Conservation (phyloP, 2,329 filamentous ascomycete species). For the Chrysosporium keratinophilum region DNA sequence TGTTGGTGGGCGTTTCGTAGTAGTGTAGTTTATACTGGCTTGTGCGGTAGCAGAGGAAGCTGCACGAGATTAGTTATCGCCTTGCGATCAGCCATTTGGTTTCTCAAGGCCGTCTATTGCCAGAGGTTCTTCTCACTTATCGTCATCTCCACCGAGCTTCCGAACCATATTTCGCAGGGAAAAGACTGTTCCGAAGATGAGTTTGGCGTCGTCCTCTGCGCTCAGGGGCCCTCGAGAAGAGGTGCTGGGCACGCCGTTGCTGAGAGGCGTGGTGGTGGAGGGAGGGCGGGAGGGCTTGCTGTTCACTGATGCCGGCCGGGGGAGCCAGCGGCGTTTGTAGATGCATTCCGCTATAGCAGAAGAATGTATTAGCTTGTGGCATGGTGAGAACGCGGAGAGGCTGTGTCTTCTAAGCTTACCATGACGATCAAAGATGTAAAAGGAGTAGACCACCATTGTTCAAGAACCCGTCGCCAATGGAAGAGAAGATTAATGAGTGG, state of each 20-base stretch:
- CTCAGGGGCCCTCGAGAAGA: conserved; percentile 25
- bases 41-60: conserved; percentile 88
- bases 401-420: conserved; percentile 45
- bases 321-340: conserved; percentile 79
- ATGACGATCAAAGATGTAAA: conserved; percentile 98
- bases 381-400: conserved; percentile 12
- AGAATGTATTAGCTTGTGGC: not conserved
- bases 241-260: conserved; percentile 34
- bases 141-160: conserved; percentile 86
- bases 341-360: conserved; percentile 73
- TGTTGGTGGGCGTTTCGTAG: conserved; percentile 92
- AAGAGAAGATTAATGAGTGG: not conserved
- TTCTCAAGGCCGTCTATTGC: not conserved
- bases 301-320: conserved; percentile 40
- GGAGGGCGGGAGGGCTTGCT: conserved; percentile 30
- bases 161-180: conserved; percentile 92
- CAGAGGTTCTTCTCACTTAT: conserved; percentile 43
- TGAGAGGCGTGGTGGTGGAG: conserved; percentile 32
- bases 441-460: conserved; percentile 83
- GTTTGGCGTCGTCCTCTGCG: conserved; percentile 77
- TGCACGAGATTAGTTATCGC: conserved; percentile 30
- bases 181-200: conserved; percentile 95
- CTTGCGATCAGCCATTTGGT: conserved; percentile 15
- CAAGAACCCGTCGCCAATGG: not conserved
- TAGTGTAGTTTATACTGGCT: conserved; percentile 97